phyloP scores from a whole-genome alignment of 2,329 filamentous ascomycete genomes.

The Trichoderma polysporum region DNA sequence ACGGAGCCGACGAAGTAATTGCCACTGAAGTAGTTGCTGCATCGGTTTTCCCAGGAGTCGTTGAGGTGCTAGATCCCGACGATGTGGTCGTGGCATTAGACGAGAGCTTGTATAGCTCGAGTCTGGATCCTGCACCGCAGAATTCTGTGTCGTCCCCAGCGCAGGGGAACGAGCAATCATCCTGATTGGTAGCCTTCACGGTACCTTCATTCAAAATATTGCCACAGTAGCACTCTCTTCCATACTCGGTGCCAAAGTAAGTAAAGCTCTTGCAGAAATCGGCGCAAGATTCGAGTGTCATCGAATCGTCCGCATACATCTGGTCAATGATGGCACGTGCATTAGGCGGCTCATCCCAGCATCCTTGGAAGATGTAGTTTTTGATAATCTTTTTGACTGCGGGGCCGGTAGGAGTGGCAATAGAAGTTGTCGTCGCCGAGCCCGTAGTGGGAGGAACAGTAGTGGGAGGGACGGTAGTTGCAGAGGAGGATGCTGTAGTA shows the following conservation, averaged over 20 bases:
- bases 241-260: slow-evolving; percentile 39
- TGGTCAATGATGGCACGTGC: slow-evolving; percentile 34
- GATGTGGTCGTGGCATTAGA: neutral
- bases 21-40: neutral
- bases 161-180: slow-evolving; percentile 37
- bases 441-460: neutral
- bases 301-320: slow-evolving; percentile 33
- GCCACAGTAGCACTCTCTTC: slow-evolving; percentile 42
- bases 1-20: slow-evolving; percentile 14
- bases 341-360: slow-evolving; percentile 37
- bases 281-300: slow-evolving; percentile 38
- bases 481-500: slow-evolving; percentile 28
- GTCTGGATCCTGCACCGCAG: slow-evolving; percentile 35
- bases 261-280: slow-evolving; percentile 32
- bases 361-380: slow-evolving; percentile 37
- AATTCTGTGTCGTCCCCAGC: slow-evolving; percentile 34
- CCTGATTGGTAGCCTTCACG: slow-evolving; percentile 30
- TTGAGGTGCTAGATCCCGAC: neutral
- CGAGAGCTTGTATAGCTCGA: slow-evolving; percentile 29
- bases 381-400: neutral
- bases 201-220: slow-evolving; percentile 33
- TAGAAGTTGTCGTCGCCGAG: slow-evolving; percentile 22
- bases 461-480: slow-evolving; percentile 17
- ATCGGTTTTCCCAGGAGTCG: slow-evolving; percentile 1
- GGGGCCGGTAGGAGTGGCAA: slow-evolving; percentile 27